These are phyloP conservation scores for Capsicum chinense DNA, from an alignment of 257 asterid species.

Conservation along the genomic window DNA sequence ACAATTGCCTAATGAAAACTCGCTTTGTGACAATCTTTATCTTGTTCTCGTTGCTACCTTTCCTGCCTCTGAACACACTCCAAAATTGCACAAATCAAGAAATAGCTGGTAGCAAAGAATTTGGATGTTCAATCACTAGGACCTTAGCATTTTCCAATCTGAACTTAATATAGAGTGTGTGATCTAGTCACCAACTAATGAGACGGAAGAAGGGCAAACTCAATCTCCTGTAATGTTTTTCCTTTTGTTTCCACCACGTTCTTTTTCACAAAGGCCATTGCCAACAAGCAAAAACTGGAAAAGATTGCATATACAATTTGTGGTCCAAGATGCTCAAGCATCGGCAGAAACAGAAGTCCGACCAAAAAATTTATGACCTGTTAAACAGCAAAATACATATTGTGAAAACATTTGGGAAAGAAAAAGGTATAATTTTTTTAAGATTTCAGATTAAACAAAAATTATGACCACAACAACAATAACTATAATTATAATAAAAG, in stretches of 20 bases:
- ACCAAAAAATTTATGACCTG: slow-evolving; percentile 84
- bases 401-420: not conserved
- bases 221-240: slow-evolving; percentile 85
- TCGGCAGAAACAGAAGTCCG: slow-evolving; percentile 72
- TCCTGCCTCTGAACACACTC: slow-evolving; percentile 23
- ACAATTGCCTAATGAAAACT: not conserved
- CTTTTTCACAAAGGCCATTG: slow-evolving; percentile 58
- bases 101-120: slow-evolving; percentile 15
- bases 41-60: not conserved
- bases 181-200: slow-evolving; percentile 35
- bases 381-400: slow-evolving; percentile 16
- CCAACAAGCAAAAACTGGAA: slow-evolving; percentile 61
- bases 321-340: slow-evolving; percentile 80
- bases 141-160: slow-evolving; percentile 12
- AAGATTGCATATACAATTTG: slow-evolving; percentile 66
- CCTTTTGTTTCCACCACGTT: slow-evolving; percentile 88
- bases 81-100: slow-evolving; percentile 10
- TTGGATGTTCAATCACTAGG: slow-evolving; percentile 19
- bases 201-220: slow-evolving; percentile 64
- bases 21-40: not conserved
- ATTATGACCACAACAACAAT: not conserved
- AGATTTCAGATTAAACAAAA: slow-evolving; percentile 11
- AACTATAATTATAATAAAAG: not conserved
- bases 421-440: not conserved
- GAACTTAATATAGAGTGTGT: slow-evolving; percentile 20